Base-by-base conservation (phyloP, 495 filamentous ascomycete genomes). In the Aspergillus cristatus region DNA sequence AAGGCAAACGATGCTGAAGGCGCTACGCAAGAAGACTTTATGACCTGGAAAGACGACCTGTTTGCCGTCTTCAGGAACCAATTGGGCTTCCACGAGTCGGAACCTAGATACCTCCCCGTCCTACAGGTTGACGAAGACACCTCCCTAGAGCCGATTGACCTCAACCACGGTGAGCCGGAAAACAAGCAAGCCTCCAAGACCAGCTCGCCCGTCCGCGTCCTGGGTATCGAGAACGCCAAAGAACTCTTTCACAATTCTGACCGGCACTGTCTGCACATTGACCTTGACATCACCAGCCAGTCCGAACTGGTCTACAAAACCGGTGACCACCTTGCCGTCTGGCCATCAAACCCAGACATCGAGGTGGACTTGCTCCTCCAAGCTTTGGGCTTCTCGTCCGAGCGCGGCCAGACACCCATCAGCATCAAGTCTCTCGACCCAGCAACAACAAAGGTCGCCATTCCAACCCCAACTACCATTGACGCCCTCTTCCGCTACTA, bases 251-350 rank as follows among this genome's bases (percentile, higher is more conserved):
- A 39, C 13, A 41, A 48, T 0, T 54, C 55, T 1, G 48, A 51
- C 32, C 54, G 66, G 18, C 58, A 66, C 37, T 75, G 70, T 41
- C 44, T 75, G 6, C 71, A 75, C 42, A 53, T 75, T 40, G 68
- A 75, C 18, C 39, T 75, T 0, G 70, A 74, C 34, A 40, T 74
- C 2, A 51, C 40, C 15, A 46, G 43, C 18, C 44, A 52, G 18
- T 47, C 63, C 1, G 81, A 73, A 25, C 64, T 81, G 58, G 65
- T 67, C 2, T 90, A 88, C 50, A 69, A 69, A 36, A 72, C 78
- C 7, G 84, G 84, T 28, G 84, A 90, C 51, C 86, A 90, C 46
- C 70, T 88, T 7, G 81, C 81, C 3, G 68, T 88, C 22, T 67
- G 84, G 32, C 82, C 84, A 0, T 59, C 79, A 13, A 88, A 87